Evolutionary conservation across 768 basidiomycete species (phyloP), one percentile per base, ranked within the genome.

Genomic region (Hebeloma cylindrosporum): DNA sequence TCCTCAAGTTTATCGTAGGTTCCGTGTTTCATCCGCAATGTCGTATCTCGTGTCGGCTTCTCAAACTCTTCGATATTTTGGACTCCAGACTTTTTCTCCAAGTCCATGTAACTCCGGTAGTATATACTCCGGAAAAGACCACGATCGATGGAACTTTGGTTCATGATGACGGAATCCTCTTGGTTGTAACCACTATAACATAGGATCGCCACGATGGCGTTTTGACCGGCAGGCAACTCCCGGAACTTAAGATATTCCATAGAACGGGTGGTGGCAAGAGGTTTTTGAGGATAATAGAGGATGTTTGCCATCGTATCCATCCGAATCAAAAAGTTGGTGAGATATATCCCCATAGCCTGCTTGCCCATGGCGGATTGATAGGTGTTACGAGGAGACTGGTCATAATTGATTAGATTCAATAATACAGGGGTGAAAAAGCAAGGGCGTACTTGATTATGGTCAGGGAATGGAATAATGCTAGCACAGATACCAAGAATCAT

Each of bases 301-400:
- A 99, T 96, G 61, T 99, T 99, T 55, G 95, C 93, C 95, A 98
- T 98, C 7, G 96, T 99, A 65, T 99, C 95, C 93, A 98, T 95
- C 42, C 95, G 92, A 55, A 97, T 88, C 55, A 96, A 80, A 77
- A 95, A 99, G 68, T 98, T 99, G 26, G 95, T 98, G 26, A 98
- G 78, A 69, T 89, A 96, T 54, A 98, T 93, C 39, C 96, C 95
- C 95, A 99, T 99, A 8, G 95, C 95, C 81, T 99, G 95, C 72
- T 99, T 99, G 57, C 96, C 96, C 95, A 99, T 99, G 40, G 95
- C 95, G 33, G 95, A 98, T 71, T 99, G 95, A 61, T 99, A 99
- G 3, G 95, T 99, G 63, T 99, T 99, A 82, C 95, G 96, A 54
- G 95, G 95, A 47, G 95, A 99, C 91, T 98, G 52, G n/a, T n/a